Evolutionary conservation across 176 grass and related monocot species (phyloP), one percentile per base, ranked within the genome.

Genomic region (Saccharum spontaneum): DNA sequence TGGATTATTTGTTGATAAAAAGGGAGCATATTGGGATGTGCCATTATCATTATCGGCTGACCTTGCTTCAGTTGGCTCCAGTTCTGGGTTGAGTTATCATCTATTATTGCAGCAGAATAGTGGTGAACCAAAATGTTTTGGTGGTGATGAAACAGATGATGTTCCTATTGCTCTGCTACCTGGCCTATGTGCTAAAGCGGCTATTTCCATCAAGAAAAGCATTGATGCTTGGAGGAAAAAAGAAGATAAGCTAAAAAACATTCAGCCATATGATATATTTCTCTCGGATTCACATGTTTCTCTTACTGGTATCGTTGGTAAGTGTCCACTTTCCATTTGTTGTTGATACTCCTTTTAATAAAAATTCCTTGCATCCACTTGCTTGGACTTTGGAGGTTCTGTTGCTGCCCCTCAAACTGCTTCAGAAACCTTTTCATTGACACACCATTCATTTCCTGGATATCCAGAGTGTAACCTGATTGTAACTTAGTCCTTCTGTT

Each of bases 211-310:
- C 73, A 92, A 94, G 88, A 93, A 71, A 87, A 92, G 76, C 76
- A 62, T 94, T 63, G 86, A 90, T 89, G 38, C 79, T 90, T 95
- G 96, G 93, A 95, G 89, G 84, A 88, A 89, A 75, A 98, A 95
- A 89, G 91, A 89, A 59, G 91, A 92, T 20, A 98, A 98, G 86
- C 75, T 98, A 87, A 98, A 89, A 89, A 87, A 86, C 46, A 89
- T 98, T 49, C 96, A 95, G 84, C 89, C 93, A 22, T 98, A 95
- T 95, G 96, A 98, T 87, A 37, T 76, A 70, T 92, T 98, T 73
- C 78, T 98, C 18, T 98, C 93, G 50, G 96, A 98, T 48, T 88
- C 97, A 71, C 93, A 98, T 89, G 81, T 88, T 86, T 94, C 93
- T 9, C 77, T 86, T 68, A 92, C 93, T 71, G 86, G 90, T 82